Conservation (phyloP, 768 basidiomycete genomes). For the Leccinum uliginosum region DNA sequence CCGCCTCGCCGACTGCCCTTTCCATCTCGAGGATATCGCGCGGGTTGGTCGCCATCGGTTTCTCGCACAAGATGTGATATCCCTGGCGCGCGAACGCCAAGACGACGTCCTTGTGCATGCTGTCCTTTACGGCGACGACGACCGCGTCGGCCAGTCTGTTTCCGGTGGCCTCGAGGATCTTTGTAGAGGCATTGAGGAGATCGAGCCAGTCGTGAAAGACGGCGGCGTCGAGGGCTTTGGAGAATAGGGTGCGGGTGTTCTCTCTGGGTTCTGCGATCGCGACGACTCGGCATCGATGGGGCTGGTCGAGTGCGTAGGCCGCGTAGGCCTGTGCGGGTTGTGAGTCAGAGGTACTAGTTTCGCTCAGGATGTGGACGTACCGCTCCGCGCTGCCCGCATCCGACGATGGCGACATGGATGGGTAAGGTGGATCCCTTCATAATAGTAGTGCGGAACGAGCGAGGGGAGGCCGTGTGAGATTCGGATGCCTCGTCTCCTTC, state of each 20-base stretch:
- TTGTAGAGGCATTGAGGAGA: constrained; percentile 61
- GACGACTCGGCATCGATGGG: constrained; percentile 68
- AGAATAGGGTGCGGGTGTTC: constrained; percentile 57
- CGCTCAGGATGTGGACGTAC: constrained; percentile 34
- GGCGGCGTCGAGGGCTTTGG: constrained; percentile 52
- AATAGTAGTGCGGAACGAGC: too few species aligned
- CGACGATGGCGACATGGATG: constrained; percentile 72
- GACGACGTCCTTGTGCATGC: constrained; percentile 71
- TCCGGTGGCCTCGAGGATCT: constrained; percentile 59
- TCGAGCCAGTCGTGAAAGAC: constrained; percentile 72
- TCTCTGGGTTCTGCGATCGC: constrained; percentile 82
- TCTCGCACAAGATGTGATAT: constrained; percentile 89
- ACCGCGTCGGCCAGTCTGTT: constrained; percentile 79
- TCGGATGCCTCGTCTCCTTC: constrained; percentile 68
- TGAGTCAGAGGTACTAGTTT: too few species aligned
- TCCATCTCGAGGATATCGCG: constrained; percentile 76
- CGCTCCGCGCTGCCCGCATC: constrained; percentile 80
- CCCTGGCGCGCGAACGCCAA: constrained; percentile 74
- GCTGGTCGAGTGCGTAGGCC: constrained; percentile 53
- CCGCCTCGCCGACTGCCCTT: constrained; percentile 60
- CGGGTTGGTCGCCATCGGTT: constrained; percentile 80
- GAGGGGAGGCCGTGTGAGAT: too few species aligned
- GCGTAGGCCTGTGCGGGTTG: constrained; percentile 50
- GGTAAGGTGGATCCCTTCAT: constrained; percentile 28
- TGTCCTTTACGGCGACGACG: constrained; percentile 75